phyloP scores from a whole-genome alignment of 2,329 filamentous ascomycete genomes.

The Penicillium sp. region DNA sequence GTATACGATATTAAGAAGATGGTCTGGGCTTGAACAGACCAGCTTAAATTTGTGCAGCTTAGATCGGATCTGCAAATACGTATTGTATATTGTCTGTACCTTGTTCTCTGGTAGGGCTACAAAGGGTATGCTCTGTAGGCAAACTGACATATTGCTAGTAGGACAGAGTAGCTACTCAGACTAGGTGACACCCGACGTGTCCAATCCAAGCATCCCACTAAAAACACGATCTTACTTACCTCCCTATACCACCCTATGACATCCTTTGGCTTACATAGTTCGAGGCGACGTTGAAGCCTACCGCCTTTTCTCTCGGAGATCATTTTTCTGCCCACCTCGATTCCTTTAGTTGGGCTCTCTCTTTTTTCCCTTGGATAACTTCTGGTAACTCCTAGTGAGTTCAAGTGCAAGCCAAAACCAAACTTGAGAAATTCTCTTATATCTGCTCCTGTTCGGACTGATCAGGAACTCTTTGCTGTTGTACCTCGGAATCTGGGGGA shows the following conservation, averaged over 20 bases:
- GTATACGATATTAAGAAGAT: constrained; percentile 89
- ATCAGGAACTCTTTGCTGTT: constrained; percentile 1
- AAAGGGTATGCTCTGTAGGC: too few relatives aligned
- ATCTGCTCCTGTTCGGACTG: background rate
- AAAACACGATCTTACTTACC: too few relatives aligned
- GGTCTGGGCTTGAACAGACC: constrained; percentile 60
- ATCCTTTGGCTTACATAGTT: background rate
- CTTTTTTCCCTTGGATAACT: background rate
- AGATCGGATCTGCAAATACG: background rate
- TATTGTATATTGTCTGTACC: background rate
- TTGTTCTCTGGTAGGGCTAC: too few relatives aligned
- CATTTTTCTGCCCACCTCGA: constrained; percentile 3
- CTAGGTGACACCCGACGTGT: too few relatives aligned
- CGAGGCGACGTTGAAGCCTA: background rate
- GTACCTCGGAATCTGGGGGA: constrained; percentile 14
- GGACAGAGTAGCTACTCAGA: too few relatives aligned
- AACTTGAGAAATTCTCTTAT: background rate
- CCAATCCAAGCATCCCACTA: too few relatives aligned
- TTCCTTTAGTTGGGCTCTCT: background rate
- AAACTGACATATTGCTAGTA: too few relatives aligned
- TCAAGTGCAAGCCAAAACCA: background rate
- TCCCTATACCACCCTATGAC: too few relatives aligned
- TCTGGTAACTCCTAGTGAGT: background rate
- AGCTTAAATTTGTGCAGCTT: too few relatives aligned
- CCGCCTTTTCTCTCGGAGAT: background rate